These are phyloP conservation scores for Pilobolus umbonatus DNA, from an alignment of 192 early-diverging fungal genomes.

Conservation along the genomic window DNA sequence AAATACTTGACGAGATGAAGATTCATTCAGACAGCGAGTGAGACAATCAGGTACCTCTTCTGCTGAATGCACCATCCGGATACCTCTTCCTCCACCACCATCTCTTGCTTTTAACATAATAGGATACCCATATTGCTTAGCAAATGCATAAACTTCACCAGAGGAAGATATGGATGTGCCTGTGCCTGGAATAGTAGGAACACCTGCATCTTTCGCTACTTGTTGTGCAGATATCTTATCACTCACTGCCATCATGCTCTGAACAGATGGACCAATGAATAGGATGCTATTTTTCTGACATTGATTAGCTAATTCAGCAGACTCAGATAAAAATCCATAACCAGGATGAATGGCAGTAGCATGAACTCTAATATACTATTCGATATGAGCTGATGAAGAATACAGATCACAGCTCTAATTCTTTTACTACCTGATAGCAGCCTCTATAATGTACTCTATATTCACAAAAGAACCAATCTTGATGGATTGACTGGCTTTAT, in stretches of 20 bases:
- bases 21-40: constrained; percentile 74
- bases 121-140: constrained; percentile 80
- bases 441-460: constrained; percentile 68
- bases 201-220: constrained; percentile 14
- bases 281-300: constrained; percentile 55
- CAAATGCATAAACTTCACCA: constrained; percentile 45
- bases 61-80: constrained; percentile 74
- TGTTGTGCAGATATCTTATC: constrained; percentile 30
- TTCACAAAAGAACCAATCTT: constrained; percentile 53
- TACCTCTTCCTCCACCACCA: constrained; percentile 95
- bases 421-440: constrained; percentile 41
- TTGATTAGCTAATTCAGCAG: constrained; percentile 70
- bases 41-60: constrained; percentile 77
- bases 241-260: constrained; percentile 61
- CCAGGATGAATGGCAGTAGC: constrained; percentile 83
- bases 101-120: constrained; percentile 93
- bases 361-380: constrained; percentile 22
- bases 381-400: not conserved
- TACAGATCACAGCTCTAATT: not conserved
- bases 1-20: constrained; percentile 81
- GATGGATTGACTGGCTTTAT: constrained; percentile 14
- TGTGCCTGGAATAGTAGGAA: constrained; percentile 30
- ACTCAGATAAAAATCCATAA: constrained; percentile 93
- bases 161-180: constrained; percentile 5
- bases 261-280: constrained; percentile 85